Percentiles rank a stretch among this genome's conserved stretches.
These are phyloP conservation scores for Miamiensis avidus DNA, from an alignment of 169 alveolate genomes.

Conservation along the genomic window DNA sequence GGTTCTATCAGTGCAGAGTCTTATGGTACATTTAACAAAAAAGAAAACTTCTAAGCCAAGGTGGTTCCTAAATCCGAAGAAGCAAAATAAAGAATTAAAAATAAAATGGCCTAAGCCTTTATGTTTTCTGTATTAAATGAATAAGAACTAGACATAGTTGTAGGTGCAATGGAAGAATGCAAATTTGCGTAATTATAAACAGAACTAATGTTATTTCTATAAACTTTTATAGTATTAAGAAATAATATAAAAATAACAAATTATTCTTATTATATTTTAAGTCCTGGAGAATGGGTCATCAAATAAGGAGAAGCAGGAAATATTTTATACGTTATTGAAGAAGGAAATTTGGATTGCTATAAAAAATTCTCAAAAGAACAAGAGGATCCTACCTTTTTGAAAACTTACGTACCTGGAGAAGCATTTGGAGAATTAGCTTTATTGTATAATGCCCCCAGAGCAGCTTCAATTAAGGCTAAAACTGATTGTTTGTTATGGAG, in stretches of 20 bases:
- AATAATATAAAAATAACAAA: not conserved
- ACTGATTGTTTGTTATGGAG: conserved; percentile 51
- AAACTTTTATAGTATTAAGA: not conserved
- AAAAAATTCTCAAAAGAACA: conserved; percentile 54
- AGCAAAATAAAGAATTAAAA: conserved; percentile 44
- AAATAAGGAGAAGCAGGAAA: conserved; percentile 84
- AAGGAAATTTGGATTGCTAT: conserved; percentile 74
- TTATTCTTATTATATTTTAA: not conserved
- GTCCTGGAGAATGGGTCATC: conserved; percentile 74
- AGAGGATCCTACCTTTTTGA: conserved; percentile 63
- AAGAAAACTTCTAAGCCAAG: conserved; percentile 52
- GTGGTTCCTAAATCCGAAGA: conserved; percentile 55
- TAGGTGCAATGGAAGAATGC: conserved; percentile 80
- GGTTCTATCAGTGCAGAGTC: conserved; percentile 69
- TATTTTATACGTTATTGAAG: conserved; percentile 76
- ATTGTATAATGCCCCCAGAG: conserved; percentile 74
- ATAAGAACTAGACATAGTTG: conserved; percentile 65
- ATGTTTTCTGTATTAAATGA: conserved; percentile 62
- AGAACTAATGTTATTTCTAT: not conserved
- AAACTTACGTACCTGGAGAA: conserved; percentile 80
- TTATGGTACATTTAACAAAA: conserved; percentile 57
- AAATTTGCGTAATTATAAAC: conserved; percentile 35
- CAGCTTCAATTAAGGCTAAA: conserved; percentile 53
- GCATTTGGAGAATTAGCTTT: conserved; percentile 88
- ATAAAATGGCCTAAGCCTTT: conserved; percentile 48